A percentile compares a stretch with the other conserved stretches of the same genome.
Evolutionary conservation across 2,329 filamentous ascomycete species (phyloP).

Genomic region (Fusarium chuoi): DNA sequence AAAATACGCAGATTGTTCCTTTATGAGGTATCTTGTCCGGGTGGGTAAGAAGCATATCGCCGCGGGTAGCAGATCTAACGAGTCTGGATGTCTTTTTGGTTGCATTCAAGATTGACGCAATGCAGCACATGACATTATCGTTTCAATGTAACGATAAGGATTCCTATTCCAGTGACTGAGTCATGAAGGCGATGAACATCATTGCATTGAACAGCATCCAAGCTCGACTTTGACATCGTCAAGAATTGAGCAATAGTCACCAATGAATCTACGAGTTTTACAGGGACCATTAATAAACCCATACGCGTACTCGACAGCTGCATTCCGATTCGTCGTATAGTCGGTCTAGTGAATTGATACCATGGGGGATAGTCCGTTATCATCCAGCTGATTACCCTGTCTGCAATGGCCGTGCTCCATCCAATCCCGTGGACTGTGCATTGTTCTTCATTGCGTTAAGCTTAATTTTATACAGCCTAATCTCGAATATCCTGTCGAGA

Average conservation of each 20-base stretch:
- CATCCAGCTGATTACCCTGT: neutral
- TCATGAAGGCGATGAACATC: neutral
- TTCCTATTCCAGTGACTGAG: neutral
- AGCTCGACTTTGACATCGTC: neutral
- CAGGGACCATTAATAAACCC: no score
- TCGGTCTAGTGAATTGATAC: neutral
- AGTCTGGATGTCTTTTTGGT: neutral
- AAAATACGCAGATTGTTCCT: neutral
- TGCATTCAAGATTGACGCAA: neutral
- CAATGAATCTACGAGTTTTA: fast-evolving
- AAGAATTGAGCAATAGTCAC: neutral
- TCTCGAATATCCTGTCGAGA: no score
- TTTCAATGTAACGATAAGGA: neutral
- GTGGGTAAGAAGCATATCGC: neutral
- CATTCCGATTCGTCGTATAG: neutral
- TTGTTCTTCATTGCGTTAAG: neutral
- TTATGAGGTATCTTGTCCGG: neutral
- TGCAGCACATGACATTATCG: neutral
- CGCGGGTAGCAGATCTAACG: neutral
- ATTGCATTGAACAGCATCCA: neutral
- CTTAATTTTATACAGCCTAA: neutral
- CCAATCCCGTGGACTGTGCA: neutral
- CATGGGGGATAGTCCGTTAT: neutral
- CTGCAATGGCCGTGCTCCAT: neutral
- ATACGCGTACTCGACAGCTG: neutral